Evolutionary conservation across 495 filamentous ascomycete genomes (phyloP), one percentile per base, ranked within the genome.

Genomic region (Thermothielavioides terrestris): DNA sequence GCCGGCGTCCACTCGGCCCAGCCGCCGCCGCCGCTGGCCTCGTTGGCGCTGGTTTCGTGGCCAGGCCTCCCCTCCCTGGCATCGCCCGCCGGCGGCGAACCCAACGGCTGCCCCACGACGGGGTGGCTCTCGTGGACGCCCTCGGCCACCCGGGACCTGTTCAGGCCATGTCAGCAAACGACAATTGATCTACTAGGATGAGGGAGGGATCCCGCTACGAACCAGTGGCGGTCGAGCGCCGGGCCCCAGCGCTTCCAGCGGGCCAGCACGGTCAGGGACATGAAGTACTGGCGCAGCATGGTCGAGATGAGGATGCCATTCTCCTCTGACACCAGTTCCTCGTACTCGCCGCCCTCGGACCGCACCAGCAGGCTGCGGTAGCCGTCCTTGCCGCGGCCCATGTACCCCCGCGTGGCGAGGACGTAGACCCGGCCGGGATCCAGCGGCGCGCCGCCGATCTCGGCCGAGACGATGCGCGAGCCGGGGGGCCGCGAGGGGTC

Each of bases 261-360:
- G 3, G 85, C 82, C 44, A 94, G 63, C 0, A 89, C 81, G 49
- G 87, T 88, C 15, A 94, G 68, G 10, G 80, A 83, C 72, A 91
- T 78, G 61, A 95, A 94, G 58, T 94, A 94, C 63, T 94, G 89
- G 4, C 89, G 79, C 20, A 95, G 70, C 50, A 95, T 82, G 50
- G 81, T 87, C 53, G 82, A 85, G 54, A 94, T 87, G 23, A 95
- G 65, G 4, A 94, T 77, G 7, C 89, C 89, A 49, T 85, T 88
- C 59, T 95, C 89, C 52, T 94, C 89, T 22, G 76, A 77, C 17
- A 95, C 81, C 15, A 94, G 57, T 59, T 88, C 85, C 56, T 87
- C 82, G 2, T 83, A 84, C 11, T 74, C 63, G 8, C 88, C 89
- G 20, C 86, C 86, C 54, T 84, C 82, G 1, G 78, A 73, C 44